Percentiles rank a stretch among this genome's conserved stretches.
phyloP scores from a whole-genome alignment of 176 grass and related monocot genomes.

The Oryza rufipogon region DNA sequence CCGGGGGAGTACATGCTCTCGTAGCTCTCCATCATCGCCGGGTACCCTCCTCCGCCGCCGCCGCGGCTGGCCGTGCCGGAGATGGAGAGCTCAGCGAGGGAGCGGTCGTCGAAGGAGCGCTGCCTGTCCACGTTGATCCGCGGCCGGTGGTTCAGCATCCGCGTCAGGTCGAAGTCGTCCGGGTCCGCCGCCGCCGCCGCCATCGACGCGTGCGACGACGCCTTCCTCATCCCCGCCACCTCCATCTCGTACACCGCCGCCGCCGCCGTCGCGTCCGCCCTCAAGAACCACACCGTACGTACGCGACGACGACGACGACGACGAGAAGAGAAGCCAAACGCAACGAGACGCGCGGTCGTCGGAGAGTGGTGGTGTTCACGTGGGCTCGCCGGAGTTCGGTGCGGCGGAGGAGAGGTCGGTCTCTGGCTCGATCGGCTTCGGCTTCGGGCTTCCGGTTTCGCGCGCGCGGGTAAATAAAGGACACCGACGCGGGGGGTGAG shows the following conservation, averaged over 20 bases:
- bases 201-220: constrained; percentile 62
- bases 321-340: not conserved
- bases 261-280: constrained; percentile 5
- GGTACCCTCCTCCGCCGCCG: not conserved
- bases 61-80: constrained; percentile 37
- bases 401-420: not conserved
- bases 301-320: not conserved
- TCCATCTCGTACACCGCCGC: constrained; percentile 64
- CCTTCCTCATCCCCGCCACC: constrained; percentile 50
- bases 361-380: not conserved
- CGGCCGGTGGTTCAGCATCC: constrained; percentile 68
- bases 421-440: not conserved
- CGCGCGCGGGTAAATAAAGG: constrained; percentile 40
- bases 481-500: not conserved
- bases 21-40: constrained; percentile 39
- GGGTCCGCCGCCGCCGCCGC: constrained; percentile 50
- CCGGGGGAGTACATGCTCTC: constrained; percentile 78
- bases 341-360: not conserved
- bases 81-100: constrained; percentile 61
- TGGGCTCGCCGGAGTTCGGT: constrained; percentile 18
- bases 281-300: no score
- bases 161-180: constrained; percentile 77
- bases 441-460: constrained; percentile 3
- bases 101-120: constrained; percentile 85
- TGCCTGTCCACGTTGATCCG: constrained; percentile 85